A percentile compares a stretch with the other conserved stretches of the same genome.
Evolutionary conservation across 306 rosid genomes (phyloP).

Genomic region (Purshia tridentata): DNA sequence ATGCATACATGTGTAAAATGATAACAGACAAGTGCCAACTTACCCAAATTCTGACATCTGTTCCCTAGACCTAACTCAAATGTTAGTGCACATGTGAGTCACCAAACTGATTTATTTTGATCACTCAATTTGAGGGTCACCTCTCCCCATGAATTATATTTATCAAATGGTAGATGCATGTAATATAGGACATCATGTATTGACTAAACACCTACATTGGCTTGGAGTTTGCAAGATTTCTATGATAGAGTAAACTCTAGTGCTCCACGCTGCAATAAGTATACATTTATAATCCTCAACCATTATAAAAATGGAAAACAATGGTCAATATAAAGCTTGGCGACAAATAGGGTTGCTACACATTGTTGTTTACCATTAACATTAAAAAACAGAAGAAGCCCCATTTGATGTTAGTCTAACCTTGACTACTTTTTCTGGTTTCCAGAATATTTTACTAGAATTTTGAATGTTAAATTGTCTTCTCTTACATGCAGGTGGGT

Average conservation of each 20-base stretch:
- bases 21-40: background rate
- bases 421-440: background rate
- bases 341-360: no score
- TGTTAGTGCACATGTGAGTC: background rate
- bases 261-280: no score
- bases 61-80: conserved; percentile 8
- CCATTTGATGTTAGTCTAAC: no score
- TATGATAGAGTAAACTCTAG: no score
- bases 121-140: background rate
- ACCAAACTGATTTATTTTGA: background rate
- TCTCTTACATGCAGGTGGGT: conserved; percentile 36
- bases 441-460: background rate
- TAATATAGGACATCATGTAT: no score
- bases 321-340: no score
- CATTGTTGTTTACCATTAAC: no score
- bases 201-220: no score
- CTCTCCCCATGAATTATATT: background rate
- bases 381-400: no score
- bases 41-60: conserved; percentile 19
- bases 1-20: background rate
- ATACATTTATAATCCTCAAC: no score
- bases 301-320: no score
- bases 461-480: background rate
- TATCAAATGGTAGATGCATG: background rate
- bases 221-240: no score